Evolutionary conservation across 345 rosid species (phyloP).

Genomic region (Microthlaspi erraticum): DNA sequence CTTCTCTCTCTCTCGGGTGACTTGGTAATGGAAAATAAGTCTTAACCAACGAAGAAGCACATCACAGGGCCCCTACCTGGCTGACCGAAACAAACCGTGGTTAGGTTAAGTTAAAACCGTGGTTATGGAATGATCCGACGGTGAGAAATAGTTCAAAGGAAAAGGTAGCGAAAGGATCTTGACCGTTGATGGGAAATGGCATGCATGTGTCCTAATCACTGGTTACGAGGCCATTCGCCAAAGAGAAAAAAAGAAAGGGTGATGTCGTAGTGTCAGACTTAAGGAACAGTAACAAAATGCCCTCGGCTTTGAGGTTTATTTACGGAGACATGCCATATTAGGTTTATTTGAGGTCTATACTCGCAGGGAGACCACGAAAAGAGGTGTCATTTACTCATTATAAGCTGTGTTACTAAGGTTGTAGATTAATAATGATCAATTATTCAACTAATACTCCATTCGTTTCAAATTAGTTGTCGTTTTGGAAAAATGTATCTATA

Average conservation of each 20-base stretch:
- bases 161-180: conserved; percentile 41
- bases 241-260: conserved; percentile 14
- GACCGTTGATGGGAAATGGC: conserved; percentile 54
- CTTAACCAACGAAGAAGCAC: conserved; percentile 36
- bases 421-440: conserved; percentile 9
- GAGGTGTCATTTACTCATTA: conserved; percentile 1
- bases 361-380: background rate
- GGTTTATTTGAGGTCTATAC: background rate
- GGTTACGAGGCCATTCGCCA: conserved; percentile 46
- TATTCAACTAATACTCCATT: conserved; percentile 32
- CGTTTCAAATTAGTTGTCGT: too few relatives aligned
- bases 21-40: conserved; percentile 36
- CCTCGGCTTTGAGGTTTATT: background rate
- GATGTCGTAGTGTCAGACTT: conserved; percentile 35
- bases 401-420: background rate
- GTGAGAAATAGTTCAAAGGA: conserved; percentile 15
- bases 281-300: background rate
- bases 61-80: conserved; percentile 33
- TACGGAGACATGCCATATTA: conserved; percentile 27
- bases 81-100: conserved; percentile 43
- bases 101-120: conserved; percentile 25
- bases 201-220: conserved; percentile 68
- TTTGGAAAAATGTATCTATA: too few relatives aligned
- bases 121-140: conserved; percentile 47
- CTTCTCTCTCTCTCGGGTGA: conserved; percentile 18